A percentile compares a stretch with the other conserved stretches of the same genome.
Conservation (phyloP, 164 flowering plant species). For the Kalanchoe fedtschenkoi region DNA sequence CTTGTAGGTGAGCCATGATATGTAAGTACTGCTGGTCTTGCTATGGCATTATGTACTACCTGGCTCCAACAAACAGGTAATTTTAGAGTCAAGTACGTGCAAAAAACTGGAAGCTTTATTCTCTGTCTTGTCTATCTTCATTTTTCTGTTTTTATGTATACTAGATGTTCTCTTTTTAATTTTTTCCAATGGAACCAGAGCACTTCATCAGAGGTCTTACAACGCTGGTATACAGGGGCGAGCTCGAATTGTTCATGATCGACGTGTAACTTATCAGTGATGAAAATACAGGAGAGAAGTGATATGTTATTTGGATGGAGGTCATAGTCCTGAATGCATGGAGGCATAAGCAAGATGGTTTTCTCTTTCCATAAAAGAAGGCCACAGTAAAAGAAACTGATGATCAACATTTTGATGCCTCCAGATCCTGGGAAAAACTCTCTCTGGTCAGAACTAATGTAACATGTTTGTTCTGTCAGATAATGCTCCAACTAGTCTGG, state of each 20-base stretch:
- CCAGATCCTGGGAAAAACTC: slow-evolving; percentile 22
- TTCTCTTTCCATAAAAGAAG: slow-evolving; percentile 49
- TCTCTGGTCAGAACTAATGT: slow-evolving; percentile 33
- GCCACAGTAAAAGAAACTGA: slow-evolving; percentile 17
- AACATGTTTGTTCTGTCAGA: too few relatives aligned
- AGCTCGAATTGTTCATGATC: slow-evolving; percentile 75
- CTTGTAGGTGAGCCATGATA: slow-evolving; percentile 88
- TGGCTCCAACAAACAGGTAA: slow-evolving; percentile 82
- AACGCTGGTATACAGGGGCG: slow-evolving; percentile 80
- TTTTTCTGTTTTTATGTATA: background rate
- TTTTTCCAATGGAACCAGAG: slow-evolving; percentile 32
- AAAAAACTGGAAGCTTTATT: slow-evolving; percentile 46
- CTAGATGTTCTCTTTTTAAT: background rate
- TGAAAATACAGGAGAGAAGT: slow-evolving; percentile 46
- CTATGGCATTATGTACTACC: slow-evolving; percentile 56
- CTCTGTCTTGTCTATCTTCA: background rate
- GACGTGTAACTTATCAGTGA: slow-evolving; percentile 14
- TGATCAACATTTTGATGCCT: slow-evolving; percentile 16
- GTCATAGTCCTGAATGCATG: slow-evolving; percentile 99
- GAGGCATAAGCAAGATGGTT: slow-evolving; percentile 89
- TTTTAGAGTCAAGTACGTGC: slow-evolving; percentile 27
- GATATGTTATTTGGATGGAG: slow-evolving; percentile 89
- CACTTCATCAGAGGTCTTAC: slow-evolving; percentile 70
- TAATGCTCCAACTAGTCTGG: background rate
- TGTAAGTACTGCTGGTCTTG: slow-evolving; percentile 87